Base-by-base conservation (phyloP, 1,284 basidiomycete genomes). In the Apiotrichum domesticum region DNA sequence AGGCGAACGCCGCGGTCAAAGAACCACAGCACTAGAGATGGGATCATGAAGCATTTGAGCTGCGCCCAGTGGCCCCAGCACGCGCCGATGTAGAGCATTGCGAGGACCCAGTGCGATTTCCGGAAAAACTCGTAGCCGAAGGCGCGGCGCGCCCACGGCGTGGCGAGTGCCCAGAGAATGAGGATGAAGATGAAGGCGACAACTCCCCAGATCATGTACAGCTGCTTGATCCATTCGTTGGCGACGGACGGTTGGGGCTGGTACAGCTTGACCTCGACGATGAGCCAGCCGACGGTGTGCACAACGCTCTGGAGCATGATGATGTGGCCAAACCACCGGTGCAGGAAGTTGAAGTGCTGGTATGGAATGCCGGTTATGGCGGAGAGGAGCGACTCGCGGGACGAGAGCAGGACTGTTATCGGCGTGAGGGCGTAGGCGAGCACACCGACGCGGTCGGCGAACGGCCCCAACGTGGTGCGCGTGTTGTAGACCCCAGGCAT, bases 341-440 rank as follows among this genome's bases (percentile, higher is more conserved):
- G 68, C 3, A 70, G 63, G 67, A 84, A 87, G 70, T 65, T 68
- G 66, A 68, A 70, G 52, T 68, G 64, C 47, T 68, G 67, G 48
- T 68, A 68, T 10, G 68, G 67, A 8, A 70, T 52, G 13, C 68
- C 68, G 14, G 68, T 70, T 10, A 63, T 53, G 6, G 64, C 61
- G 0, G 66, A 66, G 8, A 70, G 51, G 13, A 70, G 55, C 11
- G 58, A 63, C 59, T 70, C 68, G 14, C 68, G 62, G 3, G 49
- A 57, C 6, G 58, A 59, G 32, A 70, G 63, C n/a, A 70, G 62
- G 51, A 70, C 66, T 1, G 63, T 64, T 6, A 70, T 46, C 5
- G 68, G 68, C 11, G 68, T 70, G 11, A 70, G 59, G 11, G 68
- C 68, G 47, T 66, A 70, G 11, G 67, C 67, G 33, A 70, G 48